Evolutionary conservation across 139 green algal genomes (phyloP).

Genomic region (Tetradesmus obliquus): DNA sequence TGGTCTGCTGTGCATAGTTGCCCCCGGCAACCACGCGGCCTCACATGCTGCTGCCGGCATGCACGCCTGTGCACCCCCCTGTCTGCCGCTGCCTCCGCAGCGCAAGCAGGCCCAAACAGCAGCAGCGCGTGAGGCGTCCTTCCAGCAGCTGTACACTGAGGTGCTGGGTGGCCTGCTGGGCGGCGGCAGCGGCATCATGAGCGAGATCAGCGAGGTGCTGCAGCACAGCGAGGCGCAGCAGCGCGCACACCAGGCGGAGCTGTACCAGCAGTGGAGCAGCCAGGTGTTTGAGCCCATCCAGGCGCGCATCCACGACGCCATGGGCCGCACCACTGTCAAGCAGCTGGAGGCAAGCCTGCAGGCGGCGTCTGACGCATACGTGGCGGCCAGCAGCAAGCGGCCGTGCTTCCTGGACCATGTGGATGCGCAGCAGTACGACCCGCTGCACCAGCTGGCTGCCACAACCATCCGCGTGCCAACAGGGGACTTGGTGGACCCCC

Average conservation of each 20-base stretch:
- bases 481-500: conserved; percentile 61
- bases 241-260: conserved; percentile 1
- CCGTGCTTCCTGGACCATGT: background rate
- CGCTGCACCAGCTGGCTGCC: conserved; percentile 35
- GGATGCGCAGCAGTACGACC: conserved; percentile 65
- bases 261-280: conserved; percentile 56
- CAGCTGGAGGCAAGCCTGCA: conserved; percentile 51
- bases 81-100: background rate
- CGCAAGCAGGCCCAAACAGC: background rate
- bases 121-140: conserved; percentile 13
- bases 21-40: too few species aligned
- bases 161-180: conserved; percentile 28
- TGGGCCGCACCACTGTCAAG: background rate
- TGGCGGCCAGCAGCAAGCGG: conserved; percentile 63
- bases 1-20: background rate
- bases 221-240: background rate
- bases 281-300: conserved; percentile 65
- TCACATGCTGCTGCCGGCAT: too few species aligned
- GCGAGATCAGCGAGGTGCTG: conserved; percentile 26
- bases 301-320: conserved; percentile 27
- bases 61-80: background rate
- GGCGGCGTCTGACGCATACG: conserved; percentile 55
- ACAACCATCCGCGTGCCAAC: conserved; percentile 53
- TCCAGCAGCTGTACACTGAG: conserved; percentile 24
- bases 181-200: background rate